Conservation (phyloP, 306 rosid species). For the Oemleria cerasiformis region DNA sequence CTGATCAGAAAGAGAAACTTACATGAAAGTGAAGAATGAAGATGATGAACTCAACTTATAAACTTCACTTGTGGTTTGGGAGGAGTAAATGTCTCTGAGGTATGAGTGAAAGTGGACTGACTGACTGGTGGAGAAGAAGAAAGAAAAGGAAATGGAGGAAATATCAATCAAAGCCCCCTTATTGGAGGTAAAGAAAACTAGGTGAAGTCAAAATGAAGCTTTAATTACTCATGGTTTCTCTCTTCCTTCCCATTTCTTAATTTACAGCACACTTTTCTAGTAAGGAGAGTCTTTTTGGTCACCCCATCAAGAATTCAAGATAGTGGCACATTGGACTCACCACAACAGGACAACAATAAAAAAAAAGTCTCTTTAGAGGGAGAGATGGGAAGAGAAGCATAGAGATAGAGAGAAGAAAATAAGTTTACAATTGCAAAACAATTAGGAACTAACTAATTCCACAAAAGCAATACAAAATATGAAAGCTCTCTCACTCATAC, state of each 20-base stretch:
- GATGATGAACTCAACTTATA: background rate
- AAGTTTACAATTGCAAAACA: constrained; percentile 38
- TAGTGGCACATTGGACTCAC: too few species aligned
- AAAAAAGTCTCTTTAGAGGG: background rate
- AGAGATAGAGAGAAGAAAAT: constrained; percentile 20
- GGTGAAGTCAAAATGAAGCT: constrained; percentile 8
- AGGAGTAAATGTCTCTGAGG: constrained; percentile 3
- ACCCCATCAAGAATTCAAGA: too few species aligned
- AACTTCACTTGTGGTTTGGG: constrained; percentile 9
- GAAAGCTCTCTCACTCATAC: constrained; percentile 59
- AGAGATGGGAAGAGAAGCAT: background rate
- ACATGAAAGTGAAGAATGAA: background rate
- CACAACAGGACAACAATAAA: too few species aligned
- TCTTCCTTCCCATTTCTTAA: background rate
- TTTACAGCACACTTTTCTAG: constrained; percentile 9
- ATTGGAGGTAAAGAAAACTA: background rate
- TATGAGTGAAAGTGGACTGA: background rate
- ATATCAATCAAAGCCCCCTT: too few species aligned
- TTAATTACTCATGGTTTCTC: constrained; percentile 4
- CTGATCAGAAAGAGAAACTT: background rate
- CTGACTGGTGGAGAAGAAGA: background rate
- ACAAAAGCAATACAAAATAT: constrained; percentile 39
- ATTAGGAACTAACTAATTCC: constrained; percentile 38
- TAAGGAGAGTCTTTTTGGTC: background rate
- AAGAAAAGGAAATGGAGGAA: background rate